Conservation (phyloP, 345 rosid species). For the Brassica rapa region DNA sequence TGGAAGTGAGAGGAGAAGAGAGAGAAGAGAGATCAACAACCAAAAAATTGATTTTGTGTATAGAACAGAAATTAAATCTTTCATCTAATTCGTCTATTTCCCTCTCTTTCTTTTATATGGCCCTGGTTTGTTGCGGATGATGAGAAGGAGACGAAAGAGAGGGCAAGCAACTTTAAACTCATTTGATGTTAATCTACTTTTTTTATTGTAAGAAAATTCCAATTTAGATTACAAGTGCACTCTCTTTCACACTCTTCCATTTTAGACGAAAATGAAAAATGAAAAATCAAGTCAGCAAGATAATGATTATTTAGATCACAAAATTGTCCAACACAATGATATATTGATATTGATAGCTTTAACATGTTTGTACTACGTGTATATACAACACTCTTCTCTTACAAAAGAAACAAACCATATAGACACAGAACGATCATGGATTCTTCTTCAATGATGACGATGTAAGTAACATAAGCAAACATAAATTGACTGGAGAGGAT, state of each 20-base stretch:
- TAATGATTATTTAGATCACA: slow-evolving; percentile 8
- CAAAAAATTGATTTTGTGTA: slow-evolving; percentile 37
- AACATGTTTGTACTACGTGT: slow-evolving; percentile 18
- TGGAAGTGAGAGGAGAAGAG: neutral
- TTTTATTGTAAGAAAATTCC: slow-evolving; percentile 15
- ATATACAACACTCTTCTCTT: slow-evolving; percentile 24
- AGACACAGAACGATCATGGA: slow-evolving; percentile 26
- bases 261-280: neutral
- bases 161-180: slow-evolving; percentile 11
- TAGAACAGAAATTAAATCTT: slow-evolving; percentile 29
- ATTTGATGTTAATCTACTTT: slow-evolving; percentile 11
- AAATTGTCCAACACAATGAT: slow-evolving; percentile 8
- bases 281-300: neutral
- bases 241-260: neutral
- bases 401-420: slow-evolving; percentile 30
- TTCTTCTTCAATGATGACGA: slow-evolving; percentile 19
- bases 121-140: slow-evolving; percentile 5
- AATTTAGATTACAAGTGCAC: neutral
- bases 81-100: slow-evolving; percentile 32
- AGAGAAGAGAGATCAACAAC: slow-evolving; percentile 28
- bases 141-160: neutral
- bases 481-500: slow-evolving; percentile 11
- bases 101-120: slow-evolving; percentile 10
- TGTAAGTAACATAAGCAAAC: slow-evolving; percentile 18
- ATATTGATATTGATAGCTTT: slow-evolving; percentile 5